Conservation (phyloP, 139 green algal genomes). For the Edaphochlamys debaryana region DNA sequence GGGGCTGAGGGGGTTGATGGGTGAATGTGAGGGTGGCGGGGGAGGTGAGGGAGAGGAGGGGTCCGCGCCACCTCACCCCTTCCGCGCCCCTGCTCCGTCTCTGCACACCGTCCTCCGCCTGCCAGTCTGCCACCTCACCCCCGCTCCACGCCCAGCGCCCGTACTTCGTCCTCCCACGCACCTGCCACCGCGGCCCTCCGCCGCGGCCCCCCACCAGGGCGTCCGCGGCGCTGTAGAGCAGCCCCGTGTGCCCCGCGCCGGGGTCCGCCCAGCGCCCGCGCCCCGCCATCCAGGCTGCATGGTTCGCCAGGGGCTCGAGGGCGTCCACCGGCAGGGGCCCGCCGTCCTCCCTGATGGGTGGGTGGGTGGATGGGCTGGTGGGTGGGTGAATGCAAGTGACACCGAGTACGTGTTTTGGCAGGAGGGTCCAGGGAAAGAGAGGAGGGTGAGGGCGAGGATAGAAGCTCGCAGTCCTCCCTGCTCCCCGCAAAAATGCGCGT, state of each 20-base stretch:
- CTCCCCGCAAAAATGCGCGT: too few relatives aligned
- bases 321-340: too few relatives aligned
- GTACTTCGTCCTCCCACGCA: too few relatives aligned
- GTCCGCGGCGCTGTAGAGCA: constrained; percentile 10
- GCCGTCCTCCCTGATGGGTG: too few relatives aligned
- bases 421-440: too few relatives aligned
- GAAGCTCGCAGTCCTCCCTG: too few relatives aligned
- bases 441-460: too few relatives aligned
- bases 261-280: background rate
- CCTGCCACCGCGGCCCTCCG: background rate
- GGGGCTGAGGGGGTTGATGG: background rate
- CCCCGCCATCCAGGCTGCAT: constrained; percentile 16
- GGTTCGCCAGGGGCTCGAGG: constrained; percentile 36
- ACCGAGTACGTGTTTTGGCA: too few relatives aligned
- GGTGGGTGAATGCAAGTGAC: too few relatives aligned
- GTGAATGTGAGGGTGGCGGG: too few relatives aligned
- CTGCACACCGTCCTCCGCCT: background rate
- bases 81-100: background rate
- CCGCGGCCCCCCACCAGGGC: background rate
- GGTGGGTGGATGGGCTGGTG: too few relatives aligned
- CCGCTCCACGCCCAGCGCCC: background rate
- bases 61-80: background rate
- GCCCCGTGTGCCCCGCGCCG: background rate
- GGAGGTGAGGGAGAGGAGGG: background rate
- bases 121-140: constrained; percentile 2